Conservation (phyloP, 495 filamentous ascomycete species). For the Niebla homalea region DNA sequence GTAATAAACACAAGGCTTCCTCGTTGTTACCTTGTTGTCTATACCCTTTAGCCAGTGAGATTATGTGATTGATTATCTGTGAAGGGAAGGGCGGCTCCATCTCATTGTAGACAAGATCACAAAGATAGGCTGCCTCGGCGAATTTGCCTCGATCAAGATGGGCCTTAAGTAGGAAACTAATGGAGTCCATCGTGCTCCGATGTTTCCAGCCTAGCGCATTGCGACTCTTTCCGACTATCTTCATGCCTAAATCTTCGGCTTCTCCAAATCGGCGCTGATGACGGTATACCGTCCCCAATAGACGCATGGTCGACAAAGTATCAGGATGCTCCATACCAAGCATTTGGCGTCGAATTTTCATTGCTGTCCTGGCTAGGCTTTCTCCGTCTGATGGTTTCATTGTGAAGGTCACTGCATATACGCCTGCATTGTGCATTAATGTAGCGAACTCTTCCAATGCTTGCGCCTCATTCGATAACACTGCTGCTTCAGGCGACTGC, state of each 20-base stretch:
- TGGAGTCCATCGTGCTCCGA: constrained; percentile 7
- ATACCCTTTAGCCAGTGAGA: no score
- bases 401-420: no score
- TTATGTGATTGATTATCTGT: no score
- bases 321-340: not conserved
- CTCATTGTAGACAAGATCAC: no score
- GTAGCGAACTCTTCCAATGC: not conserved
- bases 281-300: not conserved
- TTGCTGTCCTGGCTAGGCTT: not conserved
- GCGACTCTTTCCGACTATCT: not conserved
- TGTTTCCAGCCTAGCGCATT: constrained; percentile 9
- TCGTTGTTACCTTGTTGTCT: no score
- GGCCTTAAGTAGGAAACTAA: not conserved
- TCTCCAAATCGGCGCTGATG: not conserved
- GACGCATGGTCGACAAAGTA: not conserved
- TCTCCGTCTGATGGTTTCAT: not conserved
- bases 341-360: not conserved
- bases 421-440: not conserved
- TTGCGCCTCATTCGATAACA: not conserved
- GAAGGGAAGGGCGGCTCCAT: no score
- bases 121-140: no score
- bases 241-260: not conserved
- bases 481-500: not conserved
- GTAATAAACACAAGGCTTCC: no score
- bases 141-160: no score